phyloP scores from a whole-genome alignment of 129 eudicot species.

The Silybum marianum region DNA sequence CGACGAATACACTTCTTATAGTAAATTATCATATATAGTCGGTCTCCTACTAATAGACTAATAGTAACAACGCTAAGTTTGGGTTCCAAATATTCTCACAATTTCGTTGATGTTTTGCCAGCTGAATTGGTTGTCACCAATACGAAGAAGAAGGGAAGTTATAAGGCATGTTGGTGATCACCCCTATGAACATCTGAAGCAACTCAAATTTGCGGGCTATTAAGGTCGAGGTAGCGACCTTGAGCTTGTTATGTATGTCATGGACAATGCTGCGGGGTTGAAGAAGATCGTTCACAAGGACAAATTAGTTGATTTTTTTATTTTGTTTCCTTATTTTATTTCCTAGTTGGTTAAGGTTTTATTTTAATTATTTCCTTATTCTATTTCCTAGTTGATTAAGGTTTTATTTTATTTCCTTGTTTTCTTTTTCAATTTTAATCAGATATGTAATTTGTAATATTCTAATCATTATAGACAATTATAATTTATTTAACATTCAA shows the following conservation, averaged over 20 bases:
- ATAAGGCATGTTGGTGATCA: not conserved
- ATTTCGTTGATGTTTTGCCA: not conserved
- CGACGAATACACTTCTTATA: not conserved
- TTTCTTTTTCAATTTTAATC: no score
- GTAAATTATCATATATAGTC: not conserved
- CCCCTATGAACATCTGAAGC: not conserved
- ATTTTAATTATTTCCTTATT: no score
- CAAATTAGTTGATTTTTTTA: no score
- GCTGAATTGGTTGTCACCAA: slow-evolving; percentile 7
- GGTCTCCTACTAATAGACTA: not conserved
- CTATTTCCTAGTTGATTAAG: no score
- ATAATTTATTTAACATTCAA: no score
- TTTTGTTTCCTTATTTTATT: no score
- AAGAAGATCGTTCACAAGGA: no score
- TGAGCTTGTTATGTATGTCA: slow-evolving; percentile 11
- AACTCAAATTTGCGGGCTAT: slow-evolving; percentile 11
- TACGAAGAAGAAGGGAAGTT: not conserved
- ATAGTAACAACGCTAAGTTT: not conserved
- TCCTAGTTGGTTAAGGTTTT: no score
- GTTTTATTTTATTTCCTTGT: no score
- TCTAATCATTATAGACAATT: no score
- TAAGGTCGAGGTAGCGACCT: slow-evolving; percentile 20
- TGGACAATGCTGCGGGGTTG: not conserved
- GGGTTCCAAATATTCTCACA: not conserved
- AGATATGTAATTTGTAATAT: no score